phyloP scores from a whole-genome alignment of 148 eudicot genomes.

The Chenopodium suecicum region DNA sequence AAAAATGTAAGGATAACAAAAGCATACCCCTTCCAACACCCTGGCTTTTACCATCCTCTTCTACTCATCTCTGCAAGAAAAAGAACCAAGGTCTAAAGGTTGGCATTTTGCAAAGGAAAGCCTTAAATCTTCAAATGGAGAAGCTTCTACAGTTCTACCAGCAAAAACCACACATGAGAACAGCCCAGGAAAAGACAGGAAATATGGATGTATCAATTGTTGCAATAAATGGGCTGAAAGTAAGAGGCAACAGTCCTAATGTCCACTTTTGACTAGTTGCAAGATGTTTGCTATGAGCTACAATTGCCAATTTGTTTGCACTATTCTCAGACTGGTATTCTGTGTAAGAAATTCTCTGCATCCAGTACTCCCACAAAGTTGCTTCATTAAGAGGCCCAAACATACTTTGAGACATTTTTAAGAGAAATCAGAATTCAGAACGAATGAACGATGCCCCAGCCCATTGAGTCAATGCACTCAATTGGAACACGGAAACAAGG shows the following conservation, averaged over 20 bases:
- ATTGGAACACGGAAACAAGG: neutral
- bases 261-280: neutral
- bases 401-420: neutral
- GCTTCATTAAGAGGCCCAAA: neutral
- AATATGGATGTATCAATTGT: neutral
- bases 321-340: neutral
- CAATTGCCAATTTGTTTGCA: neutral
- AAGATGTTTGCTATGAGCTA: neutral
- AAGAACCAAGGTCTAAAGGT: neutral
- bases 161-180: neutral
- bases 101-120: neutral
- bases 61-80: neutral
- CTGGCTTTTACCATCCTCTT: constrained; percentile 18
- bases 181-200: neutral
- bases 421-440: neutral
- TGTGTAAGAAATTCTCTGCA: neutral
- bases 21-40: neutral
- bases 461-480: neutral
- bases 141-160: neutral
- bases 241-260: neutral
- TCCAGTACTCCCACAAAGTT: neutral
- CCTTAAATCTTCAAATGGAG: neutral
- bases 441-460: neutral
- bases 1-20: neutral
- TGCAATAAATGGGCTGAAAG: neutral